Percentiles rank a stretch among this genome's conserved stretches.
These are phyloP conservation scores for Metschnikowia baotianmanensis DNA, from an alignment of 805 yeast genomes.

Conservation along the genomic window DNA sequence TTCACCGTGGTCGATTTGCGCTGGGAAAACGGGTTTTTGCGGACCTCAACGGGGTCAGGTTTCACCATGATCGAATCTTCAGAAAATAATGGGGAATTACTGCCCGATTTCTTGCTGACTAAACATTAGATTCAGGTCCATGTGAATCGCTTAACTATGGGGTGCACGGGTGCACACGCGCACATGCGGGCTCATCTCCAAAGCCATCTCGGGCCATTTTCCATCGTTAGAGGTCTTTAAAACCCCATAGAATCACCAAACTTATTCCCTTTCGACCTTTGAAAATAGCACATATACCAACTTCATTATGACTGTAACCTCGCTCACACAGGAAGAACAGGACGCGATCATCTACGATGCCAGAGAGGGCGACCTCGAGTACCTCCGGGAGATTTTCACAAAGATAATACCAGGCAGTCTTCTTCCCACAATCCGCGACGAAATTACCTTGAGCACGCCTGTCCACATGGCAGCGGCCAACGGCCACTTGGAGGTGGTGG, in stretches of 20 bases:
- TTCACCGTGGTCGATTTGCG: conserved; percentile 29
- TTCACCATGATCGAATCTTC: no score
- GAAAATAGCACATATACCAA: not conserved
- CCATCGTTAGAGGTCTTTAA: not conserved
- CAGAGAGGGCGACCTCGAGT: conserved; percentile 82
- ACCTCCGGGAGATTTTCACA: conserved; percentile 64
- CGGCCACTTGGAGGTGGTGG: conserved; percentile 73
- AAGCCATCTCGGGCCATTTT: conserved; percentile 6
- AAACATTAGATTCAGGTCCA: no score
- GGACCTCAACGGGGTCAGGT: conserved; percentile 3
- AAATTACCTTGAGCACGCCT: conserved; percentile 65
- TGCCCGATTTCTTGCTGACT: not conserved
- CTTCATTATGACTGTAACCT: conserved; percentile 15
- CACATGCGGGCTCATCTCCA: no score
- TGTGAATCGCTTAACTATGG: not conserved
- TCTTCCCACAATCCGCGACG: conserved; percentile 53
- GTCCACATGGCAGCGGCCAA: conserved; percentile 96
- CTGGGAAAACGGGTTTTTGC: conserved; percentile 32
- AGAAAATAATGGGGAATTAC: not conserved
- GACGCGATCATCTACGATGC: conserved; percentile 82
- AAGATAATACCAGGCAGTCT: conserved; percentile 48
- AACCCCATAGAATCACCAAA: not conserved
- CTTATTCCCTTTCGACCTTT: not conserved
- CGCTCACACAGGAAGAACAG: conserved; percentile 67
- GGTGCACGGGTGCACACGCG: conserved; percentile 4